Evolutionary conservation across 176 grass and related monocot species (phyloP).

Genomic region (Aechmea fasciata): DNA sequence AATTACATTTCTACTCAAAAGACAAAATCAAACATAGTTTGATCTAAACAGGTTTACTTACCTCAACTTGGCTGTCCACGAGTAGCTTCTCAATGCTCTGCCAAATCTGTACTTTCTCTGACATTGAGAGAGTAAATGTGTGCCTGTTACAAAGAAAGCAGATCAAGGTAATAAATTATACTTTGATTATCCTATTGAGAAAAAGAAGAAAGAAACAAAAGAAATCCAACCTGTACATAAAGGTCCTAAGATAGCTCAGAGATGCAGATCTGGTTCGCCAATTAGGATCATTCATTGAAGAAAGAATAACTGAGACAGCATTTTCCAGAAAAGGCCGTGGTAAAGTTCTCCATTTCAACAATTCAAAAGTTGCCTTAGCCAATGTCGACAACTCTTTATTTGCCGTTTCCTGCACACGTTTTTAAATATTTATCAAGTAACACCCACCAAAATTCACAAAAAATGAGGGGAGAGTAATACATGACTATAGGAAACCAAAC

Average conservation of each 20-base stretch:
- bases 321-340: slow-evolving; percentile 62
- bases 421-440: neutral
- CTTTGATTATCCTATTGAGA: neutral
- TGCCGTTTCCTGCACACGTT: slow-evolving; percentile 69
- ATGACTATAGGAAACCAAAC: too few relatives aligned
- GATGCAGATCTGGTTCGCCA: slow-evolving; percentile 91
- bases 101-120: slow-evolving; percentile 84
- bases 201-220: slow-evolving; percentile 6
- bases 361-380: slow-evolving; percentile 82
- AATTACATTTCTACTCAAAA: neutral
- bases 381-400: slow-evolving; percentile 85
- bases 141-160: slow-evolving; percentile 47
- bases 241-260: slow-evolving; percentile 67
- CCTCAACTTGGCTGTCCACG: slow-evolving; percentile 98
- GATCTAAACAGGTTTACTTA: slow-evolving; percentile 35
- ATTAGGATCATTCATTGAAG: slow-evolving; percentile 66
- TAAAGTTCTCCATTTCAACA: slow-evolving; percentile 78
- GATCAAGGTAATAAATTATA: neutral
- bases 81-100: slow-evolving; percentile 76
- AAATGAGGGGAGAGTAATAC: too few relatives aligned
- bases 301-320: slow-evolving; percentile 65
- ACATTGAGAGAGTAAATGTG: slow-evolving; percentile 64
- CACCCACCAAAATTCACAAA: too few relatives aligned
- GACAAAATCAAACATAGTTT: neutral
- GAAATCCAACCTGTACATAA: slow-evolving; percentile 76